phyloP scores from a whole-genome alignment of 768 basidiomycete genomes.

The Hygrocybe coccinea region DNA sequence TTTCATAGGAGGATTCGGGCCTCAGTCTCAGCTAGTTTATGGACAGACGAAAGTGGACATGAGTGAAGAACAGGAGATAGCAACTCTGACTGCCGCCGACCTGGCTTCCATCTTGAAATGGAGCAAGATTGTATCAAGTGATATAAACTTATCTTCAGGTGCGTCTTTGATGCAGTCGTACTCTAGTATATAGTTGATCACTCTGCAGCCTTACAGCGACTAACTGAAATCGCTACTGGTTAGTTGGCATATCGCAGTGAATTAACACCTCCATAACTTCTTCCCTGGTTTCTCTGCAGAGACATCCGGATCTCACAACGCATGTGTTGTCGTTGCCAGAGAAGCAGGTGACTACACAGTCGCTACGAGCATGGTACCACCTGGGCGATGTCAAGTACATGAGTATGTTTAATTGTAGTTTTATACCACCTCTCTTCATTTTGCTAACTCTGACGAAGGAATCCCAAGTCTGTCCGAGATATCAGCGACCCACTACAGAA shows the following conservation, averaged over 20 bases:
- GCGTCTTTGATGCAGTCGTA: conserved; percentile 7
- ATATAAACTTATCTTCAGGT: conserved; percentile 66
- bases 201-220: conserved; percentile 50
- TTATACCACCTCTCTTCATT: background rate
- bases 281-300: conserved; percentile 36
- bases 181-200: background rate
- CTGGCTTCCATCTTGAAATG: conserved; percentile 66
- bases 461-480: conserved; percentile 54
- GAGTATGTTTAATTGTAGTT: conserved; percentile 48
- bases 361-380: conserved; percentile 58
- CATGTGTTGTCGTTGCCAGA: conserved; percentile 62
- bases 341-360: conserved; percentile 70
- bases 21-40: conserved; percentile 24
- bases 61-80: conserved; percentile 49
- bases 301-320: conserved; percentile 61
- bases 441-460: conserved; percentile 32
- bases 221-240: conserved; percentile 72
- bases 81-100: conserved; percentile 55
- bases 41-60: conserved; percentile 31
- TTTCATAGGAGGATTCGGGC: conserved; percentile 24
- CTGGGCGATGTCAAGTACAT: conserved; percentile 59
- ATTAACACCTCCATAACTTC: background rate
- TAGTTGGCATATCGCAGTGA: conserved; percentile 4
- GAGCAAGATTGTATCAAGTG: conserved; percentile 70
- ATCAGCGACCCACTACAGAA: conserved; percentile 60